A percentile compares a stretch with the other conserved stretches of the same genome.
phyloP scores from a whole-genome alignment of 768 basidiomycete species.

The Amanita subjunquillea region DNA sequence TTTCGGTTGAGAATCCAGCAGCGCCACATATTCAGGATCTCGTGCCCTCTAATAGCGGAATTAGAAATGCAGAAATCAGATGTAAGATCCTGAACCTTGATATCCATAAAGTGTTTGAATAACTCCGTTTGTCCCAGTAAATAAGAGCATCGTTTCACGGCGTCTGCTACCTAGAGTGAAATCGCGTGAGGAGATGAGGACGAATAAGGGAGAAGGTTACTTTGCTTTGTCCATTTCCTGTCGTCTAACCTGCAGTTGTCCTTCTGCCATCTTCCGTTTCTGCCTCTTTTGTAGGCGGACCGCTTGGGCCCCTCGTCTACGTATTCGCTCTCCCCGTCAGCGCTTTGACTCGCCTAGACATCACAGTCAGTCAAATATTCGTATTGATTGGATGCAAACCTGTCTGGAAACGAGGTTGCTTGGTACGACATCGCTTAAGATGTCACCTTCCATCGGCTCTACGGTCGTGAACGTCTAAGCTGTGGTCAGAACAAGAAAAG shows the following conservation, averaged over 20 bases:
- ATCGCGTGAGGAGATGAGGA: constrained; percentile 11
- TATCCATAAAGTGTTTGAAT: constrained; percentile 96
- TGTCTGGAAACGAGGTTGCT: constrained; percentile 87
- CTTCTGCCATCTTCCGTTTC: constrained; percentile 60
- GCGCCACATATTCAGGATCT: constrained; percentile 86
- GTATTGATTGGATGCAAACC: constrained; percentile 26
- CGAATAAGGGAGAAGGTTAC: constrained; percentile 22
- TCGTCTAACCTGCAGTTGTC: constrained; percentile 57
- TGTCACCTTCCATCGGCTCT: no score
- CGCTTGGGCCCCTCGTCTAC: constrained; percentile 34
- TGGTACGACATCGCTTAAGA: no score
- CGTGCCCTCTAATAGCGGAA: constrained; percentile 52
- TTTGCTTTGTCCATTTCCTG: constrained; percentile 87
- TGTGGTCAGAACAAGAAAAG: no score
- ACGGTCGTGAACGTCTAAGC: no score
- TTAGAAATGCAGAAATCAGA: background rate
- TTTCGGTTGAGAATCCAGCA: constrained; percentile 82
- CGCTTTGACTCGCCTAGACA: constrained; percentile 49
- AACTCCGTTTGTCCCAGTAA: constrained; percentile 97
- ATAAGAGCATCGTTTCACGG: constrained; percentile 94
- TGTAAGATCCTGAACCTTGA: constrained; percentile 53
- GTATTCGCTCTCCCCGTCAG: constrained; percentile 68
- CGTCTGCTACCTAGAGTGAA: constrained; percentile 63
- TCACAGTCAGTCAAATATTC: background rate
- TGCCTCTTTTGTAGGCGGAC: constrained; percentile 28